Evolutionary conservation across 441 rosid genomes (phyloP), one percentile per base, ranked within the genome.

Genomic region (Populus hybrid): DNA sequence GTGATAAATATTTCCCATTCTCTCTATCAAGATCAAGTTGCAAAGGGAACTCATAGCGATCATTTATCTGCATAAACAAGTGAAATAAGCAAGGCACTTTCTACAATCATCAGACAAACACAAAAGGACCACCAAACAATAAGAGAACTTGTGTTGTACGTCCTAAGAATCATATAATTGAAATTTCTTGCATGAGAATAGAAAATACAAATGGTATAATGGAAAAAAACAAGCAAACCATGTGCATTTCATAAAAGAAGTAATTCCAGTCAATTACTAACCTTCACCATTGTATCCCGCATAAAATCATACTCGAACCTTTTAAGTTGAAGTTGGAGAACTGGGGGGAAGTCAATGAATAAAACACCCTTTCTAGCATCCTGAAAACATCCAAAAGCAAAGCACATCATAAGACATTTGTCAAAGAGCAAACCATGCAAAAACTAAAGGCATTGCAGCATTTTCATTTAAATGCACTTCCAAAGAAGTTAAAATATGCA

Each of bases 281-380:
- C 99, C 99, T 95, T 95, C 78, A 95, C 97, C 98, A 93, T 95
- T 3, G 90, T 86, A 72, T 95, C 96, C 74, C 96, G 89, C 90
- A 89, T 89, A 74, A 89, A 93, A 86, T 95, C 98, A 83, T 93
- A 95, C 79, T 93, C 99, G 84, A 95, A 95, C 28, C 99, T 88
- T 86, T 95, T 95, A 67, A 95, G 87, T 79, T 95, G 99, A 80
- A 95, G 98, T 80, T 93, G 98, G 88, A 95, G 99, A 59, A 95
- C 99, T 23, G 99, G 99, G 4, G 99, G 99, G 69, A 95, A 95
- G 85, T 95, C 98, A 24, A 90, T 91, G 69, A 95, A 95, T 61
- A 93, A 74, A 69, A 95, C 98, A 74, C 99, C 99, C 83, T 95
- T 95, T 85, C 86, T 92, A 66, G 99, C 99, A 85, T 95, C 99